Base-by-base conservation (phyloP, 2,329 filamentous ascomycete genomes). In the Pseudovirgaria hyperparasitica region DNA sequence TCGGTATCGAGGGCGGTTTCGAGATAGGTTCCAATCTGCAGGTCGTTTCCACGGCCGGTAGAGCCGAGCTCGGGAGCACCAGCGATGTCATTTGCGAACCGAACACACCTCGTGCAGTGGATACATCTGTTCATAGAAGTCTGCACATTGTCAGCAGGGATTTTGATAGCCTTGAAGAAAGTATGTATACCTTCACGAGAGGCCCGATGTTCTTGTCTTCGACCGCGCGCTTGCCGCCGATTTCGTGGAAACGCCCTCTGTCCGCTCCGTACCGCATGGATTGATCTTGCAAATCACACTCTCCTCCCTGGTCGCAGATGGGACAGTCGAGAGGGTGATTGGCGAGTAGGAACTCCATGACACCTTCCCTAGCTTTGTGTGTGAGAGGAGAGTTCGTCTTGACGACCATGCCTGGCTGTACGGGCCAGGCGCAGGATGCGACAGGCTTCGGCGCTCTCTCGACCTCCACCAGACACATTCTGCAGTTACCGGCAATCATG, bases 41-140 rank as follows among this genome's bases (percentile, higher is more conserved):
- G 73, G 57, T 92, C 82, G 60, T 96, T 96, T 52, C 90, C 90
- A 65, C 90, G 82, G 50, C 90, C 90, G 16, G 81, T 81, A 19
- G 86, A 92, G 42, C 90, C 90, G 46, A 98, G 71, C 58, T 98
- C 90, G 19, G 90, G 85, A 34, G 90, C 90, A 47, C 90, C 90
- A 36, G 90, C 90, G 48, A 98, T 70, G 49, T 98, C 90, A 60
- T 96, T 98, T 54, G 90, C 82, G 60, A 98, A 98, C 51, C 90
- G 85, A 44, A 98, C 75, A 61, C 90, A 98, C 49, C 90, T 76
- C 38, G 90, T 98, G 69, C 90, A 98, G 67, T 98, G 90, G 49
- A 98, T 98, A 60, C 90, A 98, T 55, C 90, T 74, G 70, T 98
- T 98, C 90, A 98, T 98, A 26, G 90, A 98, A 4, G 90, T 98